Percentiles rank a stretch among this genome's conserved stretches.
Evolutionary conservation across 2,329 filamentous ascomycete species (phyloP).

Genomic region (Ophiosphaerella herpotricha): DNA sequence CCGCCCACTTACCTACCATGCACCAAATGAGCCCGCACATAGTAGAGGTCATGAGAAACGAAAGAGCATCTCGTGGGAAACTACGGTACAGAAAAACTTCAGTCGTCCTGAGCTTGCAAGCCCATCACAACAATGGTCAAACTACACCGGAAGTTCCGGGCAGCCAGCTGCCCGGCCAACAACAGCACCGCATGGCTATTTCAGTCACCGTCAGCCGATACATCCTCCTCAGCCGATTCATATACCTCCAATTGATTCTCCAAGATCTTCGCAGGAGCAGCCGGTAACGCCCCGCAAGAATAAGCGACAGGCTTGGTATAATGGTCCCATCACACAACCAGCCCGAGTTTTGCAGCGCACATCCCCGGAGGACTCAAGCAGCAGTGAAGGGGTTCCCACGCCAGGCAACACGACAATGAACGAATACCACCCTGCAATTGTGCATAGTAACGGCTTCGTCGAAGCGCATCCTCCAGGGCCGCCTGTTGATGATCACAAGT

Average conservation of each 20-base stretch:
- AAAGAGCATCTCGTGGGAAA: slow-evolving; percentile 62
- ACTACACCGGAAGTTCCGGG: slow-evolving; percentile 32
- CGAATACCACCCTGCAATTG: slow-evolving; percentile 59
- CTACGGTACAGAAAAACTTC: slow-evolving; percentile 67
- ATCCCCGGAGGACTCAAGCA: slow-evolving; percentile 60
- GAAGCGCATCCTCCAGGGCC: slow-evolving; percentile 49
- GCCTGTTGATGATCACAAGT: slow-evolving; percentile 49
- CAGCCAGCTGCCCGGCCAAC: slow-evolving; percentile 34
- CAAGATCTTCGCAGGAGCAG: slow-evolving; percentile 44
- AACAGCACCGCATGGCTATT: slow-evolving; percentile 47
- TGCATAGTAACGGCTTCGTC: slow-evolving; percentile 55
- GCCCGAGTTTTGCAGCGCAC: slow-evolving; percentile 50
- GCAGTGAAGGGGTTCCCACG: slow-evolving; percentile 60
- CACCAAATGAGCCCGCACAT: slow-evolving; percentile 31
- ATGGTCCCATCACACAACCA: slow-evolving; percentile 53
- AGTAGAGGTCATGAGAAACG: slow-evolving; percentile 37
- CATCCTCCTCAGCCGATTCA: slow-evolving; percentile 32
- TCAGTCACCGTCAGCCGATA: slow-evolving; percentile 29
- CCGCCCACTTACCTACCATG: slow-evolving; percentile 46
- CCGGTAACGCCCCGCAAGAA: slow-evolving; percentile 60
- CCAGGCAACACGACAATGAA: slow-evolving; percentile 55
- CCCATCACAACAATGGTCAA: slow-evolving; percentile 42
- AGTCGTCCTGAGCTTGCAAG: slow-evolving; percentile 68
- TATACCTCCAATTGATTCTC: slow-evolving; percentile 38
- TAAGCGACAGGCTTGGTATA: slow-evolving; percentile 76